phyloP scores from a whole-genome alignment of 2,329 filamentous ascomycete species.

The Chaetomium globosum region DNA sequence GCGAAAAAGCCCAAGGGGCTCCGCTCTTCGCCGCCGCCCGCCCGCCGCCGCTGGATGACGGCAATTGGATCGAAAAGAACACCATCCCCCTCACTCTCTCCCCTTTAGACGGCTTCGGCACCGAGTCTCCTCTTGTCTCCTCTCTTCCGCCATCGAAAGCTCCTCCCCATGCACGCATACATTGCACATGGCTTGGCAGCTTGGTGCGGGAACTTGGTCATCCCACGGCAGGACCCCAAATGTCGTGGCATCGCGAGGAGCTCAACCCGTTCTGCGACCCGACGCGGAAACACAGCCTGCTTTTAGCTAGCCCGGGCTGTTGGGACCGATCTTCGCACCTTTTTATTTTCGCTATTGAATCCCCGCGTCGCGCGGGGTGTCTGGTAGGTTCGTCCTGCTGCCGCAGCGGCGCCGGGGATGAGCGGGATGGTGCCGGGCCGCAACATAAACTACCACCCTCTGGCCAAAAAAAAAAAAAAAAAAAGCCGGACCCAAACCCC shows the following conservation, averaged over 20 bases:
- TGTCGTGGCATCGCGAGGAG: neutral
- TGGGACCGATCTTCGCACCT: neutral
- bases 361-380: neutral
- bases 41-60: neutral
- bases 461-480: no score
- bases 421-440: constrained; percentile 26
- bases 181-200: neutral
- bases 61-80: neutral
- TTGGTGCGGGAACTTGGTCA: neutral
- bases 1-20: neutral
- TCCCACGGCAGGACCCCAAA: constrained; percentile 2
- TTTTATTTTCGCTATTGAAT: constrained; percentile 7
- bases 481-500: no score
- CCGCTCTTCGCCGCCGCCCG: neutral
- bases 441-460: neutral
- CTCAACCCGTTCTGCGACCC: constrained; percentile 3
- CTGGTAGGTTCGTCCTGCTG: neutral
- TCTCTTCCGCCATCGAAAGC: neutral
- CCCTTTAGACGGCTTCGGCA: constrained; percentile 1
- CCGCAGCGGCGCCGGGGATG: constrained; percentile 25
- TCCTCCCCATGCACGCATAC: neutral
- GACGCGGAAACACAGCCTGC: constrained; percentile 1
- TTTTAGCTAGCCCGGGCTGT: constrained; percentile 2
- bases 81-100: neutral
- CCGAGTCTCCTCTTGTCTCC: neutral